Conservation (phyloP, 805 yeast species). For the Ogataea nakhonphanomensis region DNA sequence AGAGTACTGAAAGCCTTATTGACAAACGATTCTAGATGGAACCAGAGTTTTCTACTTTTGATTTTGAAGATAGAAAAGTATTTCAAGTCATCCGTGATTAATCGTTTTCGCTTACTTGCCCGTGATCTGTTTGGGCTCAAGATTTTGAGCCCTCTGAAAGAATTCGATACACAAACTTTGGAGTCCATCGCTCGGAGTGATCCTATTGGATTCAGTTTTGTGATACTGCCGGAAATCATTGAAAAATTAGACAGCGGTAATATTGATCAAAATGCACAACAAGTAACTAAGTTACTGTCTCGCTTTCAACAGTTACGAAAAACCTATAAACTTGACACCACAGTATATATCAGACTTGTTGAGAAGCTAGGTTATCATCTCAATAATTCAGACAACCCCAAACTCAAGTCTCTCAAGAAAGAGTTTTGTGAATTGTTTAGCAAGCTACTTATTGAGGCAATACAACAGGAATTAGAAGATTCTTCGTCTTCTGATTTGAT, state of each 20-base stretch:
- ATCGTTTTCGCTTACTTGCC: no score
- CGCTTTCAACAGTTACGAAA: conserved; percentile 10
- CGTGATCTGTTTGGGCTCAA: no score
- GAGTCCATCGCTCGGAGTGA: no score
- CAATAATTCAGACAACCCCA: conserved; percentile 1
- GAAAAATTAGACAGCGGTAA: no score
- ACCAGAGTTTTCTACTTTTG: not conserved
- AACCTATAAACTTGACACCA: conserved; percentile 7
- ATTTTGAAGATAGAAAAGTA: not conserved
- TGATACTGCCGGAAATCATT: not conserved
- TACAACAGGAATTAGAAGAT: conserved; percentile 8
- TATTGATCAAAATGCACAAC: not conserved
- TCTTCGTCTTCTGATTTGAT: conserved; percentile 6
- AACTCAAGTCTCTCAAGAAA: conserved; percentile 16
- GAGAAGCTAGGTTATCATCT: conserved; percentile 8
- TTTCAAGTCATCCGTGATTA: not conserved
- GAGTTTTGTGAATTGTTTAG: conserved; percentile 20
- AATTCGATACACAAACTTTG: no score
- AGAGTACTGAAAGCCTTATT: not conserved
- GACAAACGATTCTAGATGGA: not conserved
- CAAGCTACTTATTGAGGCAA: conserved; percentile 11
- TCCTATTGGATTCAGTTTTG: not conserved
- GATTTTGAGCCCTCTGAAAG: no score
- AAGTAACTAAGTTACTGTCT: conserved; percentile 4
- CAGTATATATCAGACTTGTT: conserved; percentile 3